These are phyloP conservation scores for Heliosperma pusillum DNA, from an alignment of 148 eudicot genomes.

Conservation along the genomic window DNA sequence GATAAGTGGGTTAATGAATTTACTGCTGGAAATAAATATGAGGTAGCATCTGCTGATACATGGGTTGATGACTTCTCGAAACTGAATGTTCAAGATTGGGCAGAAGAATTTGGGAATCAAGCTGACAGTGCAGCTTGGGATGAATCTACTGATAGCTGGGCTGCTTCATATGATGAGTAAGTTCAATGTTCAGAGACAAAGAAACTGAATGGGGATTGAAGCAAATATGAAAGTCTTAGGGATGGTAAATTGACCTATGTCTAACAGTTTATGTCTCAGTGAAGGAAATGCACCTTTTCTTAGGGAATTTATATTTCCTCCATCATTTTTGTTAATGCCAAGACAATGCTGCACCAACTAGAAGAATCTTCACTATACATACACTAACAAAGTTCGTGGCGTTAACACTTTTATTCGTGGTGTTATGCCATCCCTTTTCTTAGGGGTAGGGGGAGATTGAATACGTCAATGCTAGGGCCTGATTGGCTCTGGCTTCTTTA, in stretches of 20 bases:
- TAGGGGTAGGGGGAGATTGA: background rate
- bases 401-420: too few relatives aligned
- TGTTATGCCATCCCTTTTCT: too few relatives aligned
- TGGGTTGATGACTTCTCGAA: constrained; percentile 94
- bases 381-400: too few relatives aligned
- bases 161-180: constrained; percentile 94
- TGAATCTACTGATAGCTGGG: constrained; percentile 67
- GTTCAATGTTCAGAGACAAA: constrained; percentile 27
- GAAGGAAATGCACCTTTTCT: background rate
- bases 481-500: background rate
- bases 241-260: background rate
- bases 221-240: background rate
- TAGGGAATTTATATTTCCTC: too few relatives aligned
- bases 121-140: constrained; percentile 68
- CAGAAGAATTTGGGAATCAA: constrained; percentile 81
- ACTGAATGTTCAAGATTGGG: constrained; percentile 88
- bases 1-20: constrained; percentile 80
- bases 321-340: too few relatives aligned
- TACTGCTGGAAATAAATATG: constrained; percentile 51
- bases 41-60: constrained; percentile 50
- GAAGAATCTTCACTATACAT: too few relatives aligned
- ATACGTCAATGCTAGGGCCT: background rate
- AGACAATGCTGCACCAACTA: too few relatives aligned
- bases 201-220: background rate
- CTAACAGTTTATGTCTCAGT: background rate